These are phyloP conservation scores for Phialophora chinensis DNA, from an alignment of 2,329 filamentous ascomycete species.

Conservation along the genomic window DNA sequence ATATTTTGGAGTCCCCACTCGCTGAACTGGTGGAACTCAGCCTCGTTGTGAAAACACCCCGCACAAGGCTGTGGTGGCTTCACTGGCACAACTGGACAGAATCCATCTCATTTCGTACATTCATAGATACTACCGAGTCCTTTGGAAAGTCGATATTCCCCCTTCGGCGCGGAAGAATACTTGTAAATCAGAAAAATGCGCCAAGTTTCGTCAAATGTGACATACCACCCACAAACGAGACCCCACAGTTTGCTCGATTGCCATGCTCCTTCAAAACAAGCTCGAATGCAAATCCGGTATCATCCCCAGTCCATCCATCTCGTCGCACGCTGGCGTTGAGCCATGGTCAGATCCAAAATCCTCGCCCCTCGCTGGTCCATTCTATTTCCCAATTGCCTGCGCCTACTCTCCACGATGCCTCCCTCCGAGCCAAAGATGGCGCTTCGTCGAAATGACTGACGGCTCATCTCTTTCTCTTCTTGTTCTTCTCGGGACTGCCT, in stretches of 20 bases:
- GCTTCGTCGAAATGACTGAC: background rate
- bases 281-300: conserved; percentile 21
- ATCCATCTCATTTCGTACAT: conserved; percentile 33
- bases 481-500: conserved; percentile 63
- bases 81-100: background rate
- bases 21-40: background rate
- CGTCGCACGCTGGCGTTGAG: conserved; percentile 22
- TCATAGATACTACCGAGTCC: conserved; percentile 30
- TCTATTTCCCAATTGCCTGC: conserved; percentile 24
- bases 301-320: conserved; percentile 23
- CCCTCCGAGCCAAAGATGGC: background rate
- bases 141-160: conserved; percentile 17
- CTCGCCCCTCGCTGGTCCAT: conserved; percentile 15
- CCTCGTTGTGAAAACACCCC: conserved; percentile 2
- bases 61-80: conserved; percentile 2
- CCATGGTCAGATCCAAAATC: conserved; percentile 28
- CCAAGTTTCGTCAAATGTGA: conserved; percentile 16
- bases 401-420: background rate
- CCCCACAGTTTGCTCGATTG: background rate
- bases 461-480: conserved; percentile 69
- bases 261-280: conserved; percentile 12
- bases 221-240: conserved; percentile 23
- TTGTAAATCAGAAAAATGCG: conserved; percentile 23
- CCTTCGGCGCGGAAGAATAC: conserved; percentile 9
- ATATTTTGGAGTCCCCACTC: background rate